Evolutionary conservation across 805 yeast species (phyloP), one percentile per base, ranked within the genome.

Genomic region (Cyberlindnera veronae): DNA sequence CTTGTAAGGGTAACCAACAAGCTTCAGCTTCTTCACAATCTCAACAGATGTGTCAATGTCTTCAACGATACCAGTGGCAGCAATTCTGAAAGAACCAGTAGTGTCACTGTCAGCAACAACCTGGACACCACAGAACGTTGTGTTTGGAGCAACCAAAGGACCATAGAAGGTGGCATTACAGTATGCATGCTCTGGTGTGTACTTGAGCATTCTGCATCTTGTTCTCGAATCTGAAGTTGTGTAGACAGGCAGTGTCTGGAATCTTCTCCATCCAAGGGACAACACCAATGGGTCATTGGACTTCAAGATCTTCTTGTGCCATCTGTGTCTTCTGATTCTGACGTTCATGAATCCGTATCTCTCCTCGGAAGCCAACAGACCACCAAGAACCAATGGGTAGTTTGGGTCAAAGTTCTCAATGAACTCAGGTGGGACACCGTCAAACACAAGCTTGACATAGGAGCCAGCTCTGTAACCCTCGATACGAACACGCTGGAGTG

Each of bases 161-260:
- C 99, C 99, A 58, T 89, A 93, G 63, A 93, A 89, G 23, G 96
- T 84, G 1, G 96, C 97, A 59, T 83, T 81, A 72, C 99, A 93
- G 61, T 84, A 91, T 18, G 96, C 87, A 63, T 93, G 99, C 59
- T 93, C 99, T 7, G 99, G 99, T 0, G 99, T 93, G 62, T 93
- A 93, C 61, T 93, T 93, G 66, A 93, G 74, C 96, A 93, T 87
- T 68, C 99, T 83, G 57, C 90, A 91, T 71, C 99, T 78, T 12
- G 99, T 93, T 67, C 99, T 76, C 6, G 99, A 93, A 64, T 93
- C 99, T 6, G 95, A 80, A 0, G 99, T 93, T 4, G 99, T 90
- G 62, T 90, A 93, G 19, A 93, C 75, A 8, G 99, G 99, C 40
- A 91, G 67, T 0, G 99, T 90, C 65, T 93, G 99, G 69, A 93